Evolutionary conservation across 2,329 filamentous ascomycete genomes (phyloP).

Genomic region (Pseudomassariella vexata): DNA sequence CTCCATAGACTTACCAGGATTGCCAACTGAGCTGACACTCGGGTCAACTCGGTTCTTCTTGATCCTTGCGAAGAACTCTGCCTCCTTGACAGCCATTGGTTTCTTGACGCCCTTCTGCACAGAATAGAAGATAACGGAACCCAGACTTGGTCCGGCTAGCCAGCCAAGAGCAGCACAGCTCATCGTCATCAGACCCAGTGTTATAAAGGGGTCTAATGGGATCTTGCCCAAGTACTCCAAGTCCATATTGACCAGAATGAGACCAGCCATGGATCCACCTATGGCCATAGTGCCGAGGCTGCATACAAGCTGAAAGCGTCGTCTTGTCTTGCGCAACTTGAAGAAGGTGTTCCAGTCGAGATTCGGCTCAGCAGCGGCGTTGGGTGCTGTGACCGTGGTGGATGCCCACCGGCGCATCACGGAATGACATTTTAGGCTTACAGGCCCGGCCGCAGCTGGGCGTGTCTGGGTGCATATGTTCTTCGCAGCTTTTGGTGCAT

Average conservation of each 20-base stretch:
- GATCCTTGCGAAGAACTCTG: slow-evolving; percentile 85
- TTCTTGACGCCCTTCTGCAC: slow-evolving; percentile 64
- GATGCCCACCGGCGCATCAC: slow-evolving; percentile 19
- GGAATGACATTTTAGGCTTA: slow-evolving; percentile 16
- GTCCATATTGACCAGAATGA: slow-evolving; percentile 64
- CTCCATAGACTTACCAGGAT: slow-evolving; percentile 60
- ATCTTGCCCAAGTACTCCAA: slow-evolving; percentile 68
- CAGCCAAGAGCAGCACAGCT: slow-evolving; percentile 77
- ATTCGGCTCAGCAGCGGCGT: slow-evolving; percentile 21
- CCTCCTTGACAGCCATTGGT: slow-evolving; percentile 82
- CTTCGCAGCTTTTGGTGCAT: slow-evolving; percentile 10
- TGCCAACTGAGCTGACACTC: slow-evolving; percentile 78
- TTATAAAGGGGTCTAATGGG: slow-evolving; percentile 82
- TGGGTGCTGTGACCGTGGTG: slow-evolving; percentile 17
- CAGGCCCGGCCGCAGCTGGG: slow-evolving; percentile 6
- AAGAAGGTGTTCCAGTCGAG: slow-evolving; percentile 93
- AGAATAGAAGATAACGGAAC: slow-evolving; percentile 72
- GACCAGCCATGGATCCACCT: slow-evolving; percentile 56
- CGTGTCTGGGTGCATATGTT: slow-evolving; percentile 1
- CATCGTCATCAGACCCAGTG: slow-evolving; percentile 74
- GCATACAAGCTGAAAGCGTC: slow-evolving; percentile 75
- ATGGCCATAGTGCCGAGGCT: slow-evolving; percentile 61
- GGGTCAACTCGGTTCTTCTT: slow-evolving; percentile 92
- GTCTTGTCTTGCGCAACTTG: slow-evolving; percentile 76
- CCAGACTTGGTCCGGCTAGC: slow-evolving; percentile 78